Evolutionary conservation across 1,284 basidiomycete genomes (phyloP), one percentile per base, ranked within the genome.

Genomic region (Microbotryum intermedium): DNA sequence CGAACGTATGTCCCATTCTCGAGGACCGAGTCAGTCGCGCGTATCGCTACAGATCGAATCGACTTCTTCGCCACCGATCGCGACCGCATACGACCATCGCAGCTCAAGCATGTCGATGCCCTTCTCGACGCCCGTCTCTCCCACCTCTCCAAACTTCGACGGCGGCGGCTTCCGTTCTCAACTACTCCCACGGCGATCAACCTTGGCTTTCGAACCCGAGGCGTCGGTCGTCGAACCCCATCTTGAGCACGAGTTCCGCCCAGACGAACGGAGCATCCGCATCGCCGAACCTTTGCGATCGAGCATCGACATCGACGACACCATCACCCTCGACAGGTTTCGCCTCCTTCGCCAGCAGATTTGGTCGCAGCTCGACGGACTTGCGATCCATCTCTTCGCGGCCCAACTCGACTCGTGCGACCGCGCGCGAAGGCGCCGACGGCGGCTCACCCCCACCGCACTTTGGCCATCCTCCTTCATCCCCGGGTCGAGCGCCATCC

Each of bases 271-370:
- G 34, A 39, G 34, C 13, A 3, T 39, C 34, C 16, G 34, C 34
- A 16, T 39, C 34, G 18, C 34, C 34, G 11, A 39, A 39, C 34
- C 18, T 39, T 11, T 62, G 64, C 53, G 67, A 67, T 51, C 60
- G 71, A 45, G 58, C 66, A 30, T 71, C 72, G 28, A 70, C 72
- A 20, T 66, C 60, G 6, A 58, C 70, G 11, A 68, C 71, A 1
- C 62, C 71, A 28, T 61, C 67, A 13, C 51, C 54, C 1, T 30
- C 50, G 26, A 50, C 20, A 18, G 28, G 61, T 2, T 61, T 61
- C 47, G 48, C 43, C n/a, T 51, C 64, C 13, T 39, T 39, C 6
- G 34, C 16, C 4, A 56, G 62, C 57, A 51, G 62, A 62, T 51
- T 72, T 58, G 57, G 68, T 2, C 60, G 66, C 10, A 53, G 48